Evolutionary conservation across 768 basidiomycete genomes (phyloP), one percentile per base, ranked within the genome.

Genomic region (Peribolospora kevripleyi): DNA sequence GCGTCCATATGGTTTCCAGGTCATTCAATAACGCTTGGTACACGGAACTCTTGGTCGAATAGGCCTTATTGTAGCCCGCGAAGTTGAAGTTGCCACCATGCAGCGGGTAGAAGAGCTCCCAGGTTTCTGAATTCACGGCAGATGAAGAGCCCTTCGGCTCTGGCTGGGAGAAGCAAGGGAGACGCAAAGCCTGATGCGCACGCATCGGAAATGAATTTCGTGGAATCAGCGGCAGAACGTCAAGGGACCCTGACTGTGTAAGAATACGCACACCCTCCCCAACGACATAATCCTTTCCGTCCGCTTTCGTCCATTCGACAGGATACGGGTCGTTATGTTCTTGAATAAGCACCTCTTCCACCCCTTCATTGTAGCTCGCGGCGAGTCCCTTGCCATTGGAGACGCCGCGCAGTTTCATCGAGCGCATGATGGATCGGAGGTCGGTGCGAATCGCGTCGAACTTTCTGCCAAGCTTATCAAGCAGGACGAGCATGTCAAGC

Each of bases 241-340:
- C n/a, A 52, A 42, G 2, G 42, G 50, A 14, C 49, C 48, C 59
- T 60, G 60, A 47, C 60, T 53, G 43, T 62, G 55, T 57, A 61
- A 14, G 49, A 25, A 51, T 46, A 58, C 63, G 51, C 62, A 77
- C 84, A 69, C 78, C 73, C 55, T 84, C 82, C 4, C 86, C 86
- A 40, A 84, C 71, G 38, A 82, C 66, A 52, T 73, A 70, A 11
- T 77, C 75, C 38, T 77, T 47, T 10, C 42, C 73, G 10, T 10
- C 55, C 50, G 68, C 64, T 25, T 76, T 74, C 39, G 86, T 79
- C 90, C 90, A 97, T 51, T 90, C 82, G 7, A 85, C 73, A 48
- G 76, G 71, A 65, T 77, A 82, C 8, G 81, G 78, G 64, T 91
- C 90, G 61, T 85, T 85, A 51, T 76, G 73, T 58, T 86, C 84